phyloP scores from a whole-genome alignment of 2,329 filamentous ascomycete species.

The Calonectria pseudoturangicola region DNA sequence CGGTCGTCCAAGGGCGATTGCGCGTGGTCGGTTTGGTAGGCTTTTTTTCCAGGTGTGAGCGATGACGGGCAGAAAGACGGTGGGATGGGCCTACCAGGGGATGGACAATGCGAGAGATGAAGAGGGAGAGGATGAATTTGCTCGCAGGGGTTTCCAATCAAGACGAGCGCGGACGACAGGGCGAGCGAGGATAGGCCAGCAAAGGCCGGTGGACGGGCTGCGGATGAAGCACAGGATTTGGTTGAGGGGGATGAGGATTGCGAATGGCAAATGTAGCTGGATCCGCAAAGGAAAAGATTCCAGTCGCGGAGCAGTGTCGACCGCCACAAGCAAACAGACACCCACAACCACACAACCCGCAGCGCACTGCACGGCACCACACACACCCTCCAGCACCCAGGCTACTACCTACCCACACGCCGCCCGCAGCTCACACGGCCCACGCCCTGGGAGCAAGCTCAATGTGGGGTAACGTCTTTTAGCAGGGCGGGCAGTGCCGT shows the following conservation, averaged over 20 bases:
- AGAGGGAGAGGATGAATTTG: slow-evolving; percentile 19
- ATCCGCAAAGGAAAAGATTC: slow-evolving; percentile 56
- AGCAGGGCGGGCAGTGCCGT: slow-evolving; percentile 56
- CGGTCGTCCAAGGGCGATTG: slow-evolving; percentile 48
- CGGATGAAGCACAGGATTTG: slow-evolving; percentile 36
- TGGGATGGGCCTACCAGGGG: slow-evolving; percentile 51
- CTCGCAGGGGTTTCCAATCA: slow-evolving; percentile 37
- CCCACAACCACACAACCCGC: slow-evolving; percentile 33
- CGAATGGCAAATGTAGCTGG: slow-evolving; percentile 45
- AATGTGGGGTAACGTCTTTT: slow-evolving; percentile 55
- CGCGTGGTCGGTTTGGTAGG: slow-evolving; percentile 42
- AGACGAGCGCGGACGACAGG: slow-evolving; percentile 31
- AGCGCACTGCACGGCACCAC: slow-evolving; percentile 23
- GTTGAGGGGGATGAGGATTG: slow-evolving; percentile 51
- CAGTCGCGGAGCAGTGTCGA: slow-evolving; percentile 52
- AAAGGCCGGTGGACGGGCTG: slow-evolving; percentile 7
- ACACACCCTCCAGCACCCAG: slow-evolving; percentile 28
- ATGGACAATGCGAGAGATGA: slow-evolving; percentile 27
- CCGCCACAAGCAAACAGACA: slow-evolving; percentile 51
- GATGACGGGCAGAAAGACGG: slow-evolving; percentile 46
- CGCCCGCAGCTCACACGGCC: slow-evolving; percentile 50
- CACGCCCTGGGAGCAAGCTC: slow-evolving; percentile 48
- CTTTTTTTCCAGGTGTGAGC: slow-evolving; percentile 47
- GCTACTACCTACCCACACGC: slow-evolving; percentile 43
- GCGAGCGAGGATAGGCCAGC: slow-evolving; percentile 14